Evolutionary conservation across 345 rosid species (phyloP).

Genomic region (Eucalyptus cloeziana): DNA sequence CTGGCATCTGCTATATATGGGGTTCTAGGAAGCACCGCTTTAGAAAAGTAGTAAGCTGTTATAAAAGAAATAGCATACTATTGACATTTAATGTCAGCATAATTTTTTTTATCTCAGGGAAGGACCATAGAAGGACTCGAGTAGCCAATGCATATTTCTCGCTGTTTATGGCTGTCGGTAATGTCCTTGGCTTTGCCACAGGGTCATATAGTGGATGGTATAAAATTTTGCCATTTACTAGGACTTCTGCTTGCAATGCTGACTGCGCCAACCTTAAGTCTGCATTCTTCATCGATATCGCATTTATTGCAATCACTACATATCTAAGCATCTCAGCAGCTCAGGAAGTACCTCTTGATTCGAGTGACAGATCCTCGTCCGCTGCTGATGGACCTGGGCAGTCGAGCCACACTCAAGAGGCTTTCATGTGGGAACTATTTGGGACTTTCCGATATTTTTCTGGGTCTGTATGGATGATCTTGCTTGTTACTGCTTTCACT

Average conservation of each 20-base stretch:
- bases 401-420: slow-evolving; percentile 48
- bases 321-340: slow-evolving; percentile 53
- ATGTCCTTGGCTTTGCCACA: slow-evolving; percentile 87
- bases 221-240: slow-evolving; percentile 69
- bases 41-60: neutral
- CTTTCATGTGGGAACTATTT: slow-evolving; percentile 80
- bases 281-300: slow-evolving; percentile 71
- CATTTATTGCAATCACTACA: slow-evolving; percentile 57
- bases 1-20: neutral
- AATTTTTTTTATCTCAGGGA: slow-evolving; percentile 38
- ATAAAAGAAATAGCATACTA: neutral
- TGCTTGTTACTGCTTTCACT: slow-evolving; percentile 72
- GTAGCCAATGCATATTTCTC: slow-evolving; percentile 97
- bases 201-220: slow-evolving; percentile 87
- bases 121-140: slow-evolving; percentile 79
- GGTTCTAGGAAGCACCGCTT: neutral
- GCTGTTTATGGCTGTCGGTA: slow-evolving; percentile 88
- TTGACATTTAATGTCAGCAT: slow-evolving; percentile 1
- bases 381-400: slow-evolving; percentile 28
- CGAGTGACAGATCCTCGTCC: slow-evolving; percentile 6
- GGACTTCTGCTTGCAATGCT: slow-evolving; percentile 58
- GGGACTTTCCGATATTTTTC: slow-evolving; percentile 86
- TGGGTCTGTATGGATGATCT: slow-evolving; percentile 56
- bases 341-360: slow-evolving; percentile 53
- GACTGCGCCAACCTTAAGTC: slow-evolving; percentile 94